Percentiles rank a stretch among this genome's conserved stretches.
Conservation (phyloP, 805 yeast species). For the Teunomyces tritomae region DNA sequence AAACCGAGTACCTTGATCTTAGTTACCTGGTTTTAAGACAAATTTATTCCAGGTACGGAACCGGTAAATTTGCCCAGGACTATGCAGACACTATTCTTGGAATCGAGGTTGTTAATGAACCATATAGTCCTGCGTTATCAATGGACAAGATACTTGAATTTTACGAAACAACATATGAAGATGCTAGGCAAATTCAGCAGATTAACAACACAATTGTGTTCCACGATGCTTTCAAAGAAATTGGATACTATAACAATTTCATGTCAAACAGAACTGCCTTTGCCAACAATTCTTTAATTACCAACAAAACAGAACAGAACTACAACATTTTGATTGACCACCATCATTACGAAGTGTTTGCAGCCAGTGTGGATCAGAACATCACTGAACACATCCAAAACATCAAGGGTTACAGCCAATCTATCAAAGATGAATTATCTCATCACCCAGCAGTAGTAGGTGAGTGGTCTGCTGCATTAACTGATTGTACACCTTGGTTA, state of each 20-base stretch:
- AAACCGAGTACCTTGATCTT: conserved; percentile 23
- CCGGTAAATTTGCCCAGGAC: conserved; percentile 17
- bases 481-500: conserved; percentile 87
- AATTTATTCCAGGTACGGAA: conserved; percentile 36
- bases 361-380: conserved; percentile 22
- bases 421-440: conserved; percentile 36
- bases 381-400: conserved; percentile 30
- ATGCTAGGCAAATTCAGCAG: conserved; percentile 27
- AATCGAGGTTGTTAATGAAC: conserved; percentile 42
- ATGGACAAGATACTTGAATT: conserved; percentile 23
- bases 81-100: conserved; percentile 36
- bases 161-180: conserved; percentile 29
- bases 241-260: conserved; percentile 54
- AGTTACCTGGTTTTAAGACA: conserved; percentile 32
- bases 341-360: conserved; percentile 40
- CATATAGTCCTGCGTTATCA: conserved; percentile 26
- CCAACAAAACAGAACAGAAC: conserved; percentile 6
- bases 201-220: conserved; percentile 47
- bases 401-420: conserved; percentile 29
- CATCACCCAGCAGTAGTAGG: conserved; percentile 56
- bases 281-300: conserved; percentile 2
- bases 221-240: conserved; percentile 63
- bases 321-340: conserved; percentile 41
- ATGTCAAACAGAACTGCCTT: conserved; percentile 23
- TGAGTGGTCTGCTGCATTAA: conserved; percentile 79